A percentile compares a stretch with the other conserved stretches of the same genome.
These are phyloP conservation scores for Talaromyces rugulosus DNA, from an alignment of 2,329 filamentous ascomycete species.

Conservation along the genomic window DNA sequence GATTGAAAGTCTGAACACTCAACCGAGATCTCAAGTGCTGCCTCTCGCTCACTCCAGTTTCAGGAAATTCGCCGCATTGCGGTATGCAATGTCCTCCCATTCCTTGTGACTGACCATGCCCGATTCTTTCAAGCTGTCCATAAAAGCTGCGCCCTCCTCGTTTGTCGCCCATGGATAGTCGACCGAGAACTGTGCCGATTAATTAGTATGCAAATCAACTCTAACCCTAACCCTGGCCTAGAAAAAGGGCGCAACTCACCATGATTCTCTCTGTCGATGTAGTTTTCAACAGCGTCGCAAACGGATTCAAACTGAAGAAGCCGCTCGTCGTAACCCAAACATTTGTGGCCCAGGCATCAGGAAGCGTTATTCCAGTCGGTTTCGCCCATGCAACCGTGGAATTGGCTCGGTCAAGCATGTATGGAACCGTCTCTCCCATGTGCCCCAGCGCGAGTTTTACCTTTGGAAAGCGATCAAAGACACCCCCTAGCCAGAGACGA, in stretches of 20 bases:
- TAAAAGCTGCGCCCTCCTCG: slow-evolving; percentile 45
- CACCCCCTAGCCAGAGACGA: slow-evolving; percentile 46
- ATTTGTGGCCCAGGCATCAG: slow-evolving; percentile 53
- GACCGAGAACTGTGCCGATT: slow-evolving; percentile 23
- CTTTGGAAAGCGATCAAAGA: slow-evolving; percentile 53
- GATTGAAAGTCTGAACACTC: neutral
- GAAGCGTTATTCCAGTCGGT: slow-evolving; percentile 26
- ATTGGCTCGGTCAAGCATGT: slow-evolving; percentile 45
- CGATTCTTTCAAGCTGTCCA: slow-evolving; percentile 47
- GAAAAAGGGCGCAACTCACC: slow-evolving; percentile 36
- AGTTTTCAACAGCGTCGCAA: slow-evolving; percentile 38
- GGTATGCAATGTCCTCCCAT: slow-evolving; percentile 47
- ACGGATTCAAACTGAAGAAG: slow-evolving; percentile 46
- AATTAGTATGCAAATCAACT: too few species aligned
- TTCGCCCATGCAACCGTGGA: slow-evolving; percentile 24
- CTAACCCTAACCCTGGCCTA: too few species aligned
- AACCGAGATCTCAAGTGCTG: neutral
- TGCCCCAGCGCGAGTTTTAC: slow-evolving; percentile 55
- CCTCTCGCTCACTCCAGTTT: neutral
- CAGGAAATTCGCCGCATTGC: slow-evolving; percentile 50
- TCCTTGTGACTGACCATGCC: slow-evolving; percentile 47
- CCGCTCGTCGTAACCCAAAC: slow-evolving; percentile 57
- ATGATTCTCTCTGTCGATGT: slow-evolving; percentile 46
- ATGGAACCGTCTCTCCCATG: slow-evolving; percentile 53
- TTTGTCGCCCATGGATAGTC: slow-evolving; percentile 55